Evolutionary conservation across 495 filamentous ascomycete species (phyloP).

Genomic region (Podospora anserina): DNA sequence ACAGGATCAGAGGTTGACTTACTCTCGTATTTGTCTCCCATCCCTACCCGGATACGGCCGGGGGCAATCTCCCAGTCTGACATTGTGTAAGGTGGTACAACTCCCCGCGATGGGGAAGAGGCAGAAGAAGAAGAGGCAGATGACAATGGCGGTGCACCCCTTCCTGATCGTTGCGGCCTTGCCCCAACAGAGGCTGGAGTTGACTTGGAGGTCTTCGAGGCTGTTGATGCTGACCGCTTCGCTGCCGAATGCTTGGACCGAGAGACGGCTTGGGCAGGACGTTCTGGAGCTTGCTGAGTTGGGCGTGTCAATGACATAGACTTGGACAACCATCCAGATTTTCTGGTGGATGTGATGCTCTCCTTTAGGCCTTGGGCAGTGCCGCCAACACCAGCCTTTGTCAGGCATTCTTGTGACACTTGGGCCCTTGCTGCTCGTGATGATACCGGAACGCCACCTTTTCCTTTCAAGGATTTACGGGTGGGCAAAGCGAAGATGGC

Average conservation of each 20-base stretch:
- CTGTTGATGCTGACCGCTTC: background rate
- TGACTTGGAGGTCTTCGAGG: background rate
- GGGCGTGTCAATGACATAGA: too few relatives aligned
- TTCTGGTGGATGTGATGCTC: background rate
- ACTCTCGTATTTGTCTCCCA: conserved; percentile 9
- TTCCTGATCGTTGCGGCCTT: background rate
- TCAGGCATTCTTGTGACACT: background rate
- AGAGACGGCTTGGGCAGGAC: background rate
- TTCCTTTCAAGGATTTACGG: background rate
- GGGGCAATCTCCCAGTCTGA: conserved; percentile 21
- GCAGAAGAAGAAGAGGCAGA: background rate
- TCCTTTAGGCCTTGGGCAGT: too few relatives aligned
- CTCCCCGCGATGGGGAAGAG: background rate
- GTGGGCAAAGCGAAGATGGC: background rate
- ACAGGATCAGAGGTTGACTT: background rate
- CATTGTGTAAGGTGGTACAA: conserved; percentile 2
- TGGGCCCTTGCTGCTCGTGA: background rate
- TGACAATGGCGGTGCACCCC: background rate
- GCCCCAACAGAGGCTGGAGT: background rate
- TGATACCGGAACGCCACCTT: background rate
- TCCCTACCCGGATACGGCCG: conserved; percentile 11
- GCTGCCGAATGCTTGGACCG: background rate
- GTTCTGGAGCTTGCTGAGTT: background rate
- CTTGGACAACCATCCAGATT: background rate
- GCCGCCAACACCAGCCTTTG: too few relatives aligned